Base-by-base conservation (phyloP, 2,329 filamentous ascomycete genomes). In the Chaetomium sp. region DNA sequence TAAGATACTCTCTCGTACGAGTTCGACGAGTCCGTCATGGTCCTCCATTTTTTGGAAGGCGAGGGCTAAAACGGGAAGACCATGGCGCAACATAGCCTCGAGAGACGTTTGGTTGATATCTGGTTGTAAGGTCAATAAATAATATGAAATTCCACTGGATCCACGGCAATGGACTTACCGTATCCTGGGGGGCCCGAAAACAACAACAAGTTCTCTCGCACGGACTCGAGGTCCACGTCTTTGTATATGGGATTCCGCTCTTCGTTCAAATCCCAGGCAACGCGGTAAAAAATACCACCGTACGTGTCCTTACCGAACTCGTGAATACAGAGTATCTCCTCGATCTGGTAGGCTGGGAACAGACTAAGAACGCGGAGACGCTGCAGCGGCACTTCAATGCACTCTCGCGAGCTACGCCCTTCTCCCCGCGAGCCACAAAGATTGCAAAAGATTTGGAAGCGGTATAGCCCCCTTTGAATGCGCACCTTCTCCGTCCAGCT, bases 321-420 rank as follows among this genome's bases (percentile, higher is more conserved):
- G 45, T 55, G 27, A 27, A 58, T 14, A n/a, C 56, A 53, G 35
- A 58, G 45, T 10, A 55, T 55, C 45, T 58, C 52, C 19, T 58
- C 56, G n/a, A 49, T 44, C 45, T 58, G 48, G 48, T 49, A 55
- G n/a, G 52, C 52, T 7, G 49, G 44, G 35, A 58, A 58, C n/a
- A 48, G 34, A 4, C 37, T 38, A 1, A 58, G 41, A 3, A 58
- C 37, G 11, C 42, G 44, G 6, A 46, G 5, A 3, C 53, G 44
- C 11, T 48, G 19, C 9, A 40, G 5, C 2, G 10, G 6, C n/a
- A 42, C 44, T 11, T 4, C 3, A 11, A 53, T 32, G 11, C 4
- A 11, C 12, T 5, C 2, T n/a, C 36, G 27, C 11, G 36, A 7
- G 37, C 51, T 53, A 5, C 32, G 36, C 9, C 51, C 44, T 12